A percentile compares a stretch with the other conserved stretches of the same genome.
phyloP scores from a whole-genome alignment of 176 grass and related monocot species.

The Carex scoparia region DNA sequence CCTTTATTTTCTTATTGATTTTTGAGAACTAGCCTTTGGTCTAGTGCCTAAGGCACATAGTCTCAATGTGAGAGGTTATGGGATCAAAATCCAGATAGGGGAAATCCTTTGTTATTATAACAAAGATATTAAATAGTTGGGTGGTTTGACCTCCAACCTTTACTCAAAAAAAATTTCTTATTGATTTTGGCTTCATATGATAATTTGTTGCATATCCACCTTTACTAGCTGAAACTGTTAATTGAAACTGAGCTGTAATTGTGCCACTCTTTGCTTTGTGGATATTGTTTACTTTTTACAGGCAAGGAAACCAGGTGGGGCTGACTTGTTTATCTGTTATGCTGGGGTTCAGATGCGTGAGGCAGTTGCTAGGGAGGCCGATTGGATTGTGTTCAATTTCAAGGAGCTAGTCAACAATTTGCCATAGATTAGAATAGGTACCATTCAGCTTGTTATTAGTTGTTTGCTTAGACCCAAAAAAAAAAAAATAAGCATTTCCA shows the following conservation, averaged over 20 bases:
- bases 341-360: slow-evolving; percentile 81
- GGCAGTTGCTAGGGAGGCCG: slow-evolving; percentile 54
- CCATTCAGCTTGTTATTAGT: background rate
- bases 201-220: background rate
- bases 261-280: background rate
- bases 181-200: background rate
- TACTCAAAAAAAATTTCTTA: background rate
- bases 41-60: no score
- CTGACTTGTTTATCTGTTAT: slow-evolving; percentile 81
- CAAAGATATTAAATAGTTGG: no score
- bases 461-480: background rate
- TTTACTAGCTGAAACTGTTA: background rate
- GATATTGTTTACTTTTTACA: slow-evolving; percentile 15
- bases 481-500: background rate
- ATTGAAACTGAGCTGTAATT: background rate
- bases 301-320: slow-evolving; percentile 70
- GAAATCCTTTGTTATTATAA: no score
- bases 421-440: slow-evolving; percentile 25
- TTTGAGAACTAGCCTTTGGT: no score
- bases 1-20: background rate
- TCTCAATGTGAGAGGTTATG: no score
- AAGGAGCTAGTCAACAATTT: slow-evolving; percentile 56
- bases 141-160: no score
- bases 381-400: slow-evolving; percentile 78
- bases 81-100: no score